Evolutionary conservation across 108 stramenopile genomes (phyloP).

Genomic region (Nitzschia putrida): DNA sequence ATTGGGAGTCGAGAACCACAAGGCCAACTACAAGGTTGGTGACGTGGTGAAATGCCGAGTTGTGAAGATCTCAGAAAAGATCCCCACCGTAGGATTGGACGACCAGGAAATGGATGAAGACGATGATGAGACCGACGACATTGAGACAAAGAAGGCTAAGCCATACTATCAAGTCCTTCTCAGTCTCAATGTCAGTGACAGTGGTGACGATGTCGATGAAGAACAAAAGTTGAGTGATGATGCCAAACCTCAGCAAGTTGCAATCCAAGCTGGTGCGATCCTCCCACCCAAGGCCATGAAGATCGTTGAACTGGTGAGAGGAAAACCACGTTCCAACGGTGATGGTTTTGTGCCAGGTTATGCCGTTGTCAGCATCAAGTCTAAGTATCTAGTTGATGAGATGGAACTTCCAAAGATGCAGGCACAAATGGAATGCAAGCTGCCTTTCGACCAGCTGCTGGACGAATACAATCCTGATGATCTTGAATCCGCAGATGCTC

Average conservation of each 20-base stretch:
- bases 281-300: conserved; percentile 71
- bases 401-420: conserved; percentile 29
- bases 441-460: conserved; percentile 77
- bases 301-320: conserved; percentile 66
- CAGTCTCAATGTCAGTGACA: conserved; percentile 14
- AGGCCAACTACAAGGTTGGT: conserved; percentile 66
- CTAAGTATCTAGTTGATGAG: conserved; percentile 61
- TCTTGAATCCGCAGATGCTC: conserved; percentile 50
- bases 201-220: conserved; percentile 18
- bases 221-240: conserved; percentile 27
- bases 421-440: conserved; percentile 59
- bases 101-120: conserved; percentile 26
- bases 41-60: conserved; percentile 78
- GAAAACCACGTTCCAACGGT: conserved; percentile 43
- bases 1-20: conserved; percentile 78
- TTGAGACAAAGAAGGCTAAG: background rate
- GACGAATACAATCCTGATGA: conserved; percentile 65
- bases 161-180: conserved; percentile 14
- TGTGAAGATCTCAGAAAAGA: conserved; percentile 36
- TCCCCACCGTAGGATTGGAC: conserved; percentile 36
- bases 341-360: conserved; percentile 66
- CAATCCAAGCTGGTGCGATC: conserved; percentile 60
- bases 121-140: conserved; percentile 25
- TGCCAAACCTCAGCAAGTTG: conserved; percentile 32
- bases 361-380: conserved; percentile 75